phyloP scores from a whole-genome alignment of 345 rosid species.

The Raphanus sativus region DNA sequence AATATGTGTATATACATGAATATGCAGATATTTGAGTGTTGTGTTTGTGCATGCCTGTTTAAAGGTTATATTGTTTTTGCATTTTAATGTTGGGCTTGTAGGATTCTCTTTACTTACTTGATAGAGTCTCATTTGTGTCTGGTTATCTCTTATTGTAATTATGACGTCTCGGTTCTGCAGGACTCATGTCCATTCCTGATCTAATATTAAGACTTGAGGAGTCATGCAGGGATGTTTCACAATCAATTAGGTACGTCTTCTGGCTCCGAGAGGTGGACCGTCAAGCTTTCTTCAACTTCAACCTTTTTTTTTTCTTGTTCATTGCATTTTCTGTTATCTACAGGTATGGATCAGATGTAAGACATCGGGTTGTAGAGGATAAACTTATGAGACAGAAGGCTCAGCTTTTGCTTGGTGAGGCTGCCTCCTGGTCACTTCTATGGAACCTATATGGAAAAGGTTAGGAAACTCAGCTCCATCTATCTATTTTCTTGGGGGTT shows the following conservation, averaged over 20 bases:
- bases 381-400: conserved; percentile 94
- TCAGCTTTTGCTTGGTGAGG: conserved; percentile 92
- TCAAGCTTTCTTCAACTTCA: not conserved
- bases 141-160: conserved; percentile 5
- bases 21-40: not conserved
- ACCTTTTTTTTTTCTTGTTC: conserved; percentile 12
- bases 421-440: conserved; percentile 96
- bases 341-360: conserved; percentile 70
- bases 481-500: conserved; percentile 6
- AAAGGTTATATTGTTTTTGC: not conserved
- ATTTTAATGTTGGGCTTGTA: conserved; percentile 1
- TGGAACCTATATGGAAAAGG: conserved; percentile 99
- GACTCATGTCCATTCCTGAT: conserved; percentile 80
- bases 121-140: conserved; percentile 2
- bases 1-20: not conserved
- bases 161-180: conserved; percentile 46
- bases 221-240: conserved; percentile 77
- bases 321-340: conserved; percentile 15
- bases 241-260: conserved; percentile 69
- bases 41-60: conserved; percentile 15
- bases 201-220: conserved; percentile 80
- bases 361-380: conserved; percentile 84
- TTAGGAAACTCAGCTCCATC: conserved; percentile 37
- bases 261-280: conserved; percentile 1
- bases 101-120: conserved; percentile 9